phyloP scores from a whole-genome alignment of 257 asterid genomes.

The Paraleonurus japonicus region DNA sequence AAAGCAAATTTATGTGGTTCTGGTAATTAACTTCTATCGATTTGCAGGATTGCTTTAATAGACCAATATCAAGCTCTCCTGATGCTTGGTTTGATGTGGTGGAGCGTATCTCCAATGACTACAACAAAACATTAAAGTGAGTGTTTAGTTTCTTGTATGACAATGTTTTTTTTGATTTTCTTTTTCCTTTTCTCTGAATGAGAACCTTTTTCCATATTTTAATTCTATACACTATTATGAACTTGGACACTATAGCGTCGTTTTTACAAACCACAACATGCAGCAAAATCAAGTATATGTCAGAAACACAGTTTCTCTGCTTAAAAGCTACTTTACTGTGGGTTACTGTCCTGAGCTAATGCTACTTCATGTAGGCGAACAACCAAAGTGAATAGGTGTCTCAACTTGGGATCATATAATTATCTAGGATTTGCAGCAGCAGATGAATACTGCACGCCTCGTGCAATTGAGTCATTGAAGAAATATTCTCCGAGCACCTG shows the following conservation, averaged over 20 bases:
- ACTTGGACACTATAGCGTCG: background rate
- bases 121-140: constrained; percentile 88
- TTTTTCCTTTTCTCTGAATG: background rate
- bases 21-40: constrained; percentile 1
- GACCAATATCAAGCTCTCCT: constrained; percentile 97
- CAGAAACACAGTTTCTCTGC: constrained; percentile 12
- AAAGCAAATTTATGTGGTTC: background rate
- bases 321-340: constrained; percentile 17
- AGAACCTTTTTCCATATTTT: background rate
- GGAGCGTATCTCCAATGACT: constrained; percentile 90
- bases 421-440: constrained; percentile 99
- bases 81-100: constrained; percentile 99
- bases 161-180: background rate
- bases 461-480: constrained; percentile 85
- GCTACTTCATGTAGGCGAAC: constrained; percentile 67
- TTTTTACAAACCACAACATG: background rate
- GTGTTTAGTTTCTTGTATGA: constrained; percentile 21
- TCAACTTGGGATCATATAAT: constrained; percentile 95
- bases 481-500: constrained; percentile 84
- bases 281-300: constrained; percentile 3
- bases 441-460: constrained; percentile 97
- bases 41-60: constrained; percentile 91
- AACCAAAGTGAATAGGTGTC: constrained; percentile 62
- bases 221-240: background rate
- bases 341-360: constrained; percentile 16